A percentile compares a stretch with the other conserved stretches of the same genome.
Evolutionary conservation across 2,329 filamentous ascomycete genomes (phyloP).

Genomic region (Parastagonospora nodorum): DNA sequence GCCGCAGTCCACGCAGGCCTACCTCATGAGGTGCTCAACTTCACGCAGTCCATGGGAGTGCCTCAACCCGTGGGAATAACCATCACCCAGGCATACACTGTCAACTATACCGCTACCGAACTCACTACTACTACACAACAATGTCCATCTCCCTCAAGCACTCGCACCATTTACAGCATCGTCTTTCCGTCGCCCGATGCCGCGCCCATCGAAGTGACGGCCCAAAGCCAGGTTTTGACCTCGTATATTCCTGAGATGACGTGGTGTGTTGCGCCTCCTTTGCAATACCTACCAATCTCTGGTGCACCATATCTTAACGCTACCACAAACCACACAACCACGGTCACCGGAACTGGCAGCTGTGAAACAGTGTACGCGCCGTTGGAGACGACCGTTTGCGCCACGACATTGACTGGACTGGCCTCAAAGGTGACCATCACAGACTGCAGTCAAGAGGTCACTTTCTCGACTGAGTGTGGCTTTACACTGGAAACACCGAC

Average conservation of each 20-base stretch:
- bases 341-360: conserved; percentile 28
- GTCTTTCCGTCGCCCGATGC: conserved; percentile 52
- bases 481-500: conserved; percentile 47
- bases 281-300: conserved; percentile 40
- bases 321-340: conserved; percentile 34
- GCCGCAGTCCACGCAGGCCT: conserved; percentile 14
- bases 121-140: conserved; percentile 5
- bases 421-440: conserved; percentile 49
- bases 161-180: conserved; percentile 38
- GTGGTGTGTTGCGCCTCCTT: conserved; percentile 48
- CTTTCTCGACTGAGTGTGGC: conserved; percentile 53
- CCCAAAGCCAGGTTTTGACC: conserved; percentile 51
- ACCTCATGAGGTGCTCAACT: conserved; percentile 19
- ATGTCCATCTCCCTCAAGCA: conserved; percentile 14
- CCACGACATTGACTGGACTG: conserved; percentile 50
- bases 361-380: conserved; percentile 51
- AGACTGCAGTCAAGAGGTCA: conserved; percentile 51
- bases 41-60: conserved; percentile 9
- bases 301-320: conserved; percentile 47
- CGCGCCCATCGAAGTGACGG: conserved; percentile 47
- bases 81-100: conserved; percentile 4
- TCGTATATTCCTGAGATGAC: conserved; percentile 51
- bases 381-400: conserved; percentile 50
- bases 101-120: conserved; percentile 22
- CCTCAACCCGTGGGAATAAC: background rate